phyloP scores from a whole-genome alignment of 306 rosid species.

The Begonia peltatifolia region DNA sequence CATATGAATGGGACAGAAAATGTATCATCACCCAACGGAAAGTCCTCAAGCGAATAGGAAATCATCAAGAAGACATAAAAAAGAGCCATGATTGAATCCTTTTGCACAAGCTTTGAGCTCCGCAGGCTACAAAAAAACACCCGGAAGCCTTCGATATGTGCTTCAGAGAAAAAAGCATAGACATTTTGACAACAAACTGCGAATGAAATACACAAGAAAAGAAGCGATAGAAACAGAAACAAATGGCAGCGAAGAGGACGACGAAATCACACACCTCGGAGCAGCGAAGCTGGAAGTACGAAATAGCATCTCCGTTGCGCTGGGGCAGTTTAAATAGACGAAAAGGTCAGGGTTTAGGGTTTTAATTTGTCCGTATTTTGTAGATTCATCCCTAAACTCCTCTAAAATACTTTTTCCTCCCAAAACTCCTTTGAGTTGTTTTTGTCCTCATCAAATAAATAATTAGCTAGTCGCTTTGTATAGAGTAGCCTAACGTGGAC shows the following conservation, averaged over 20 bases:
- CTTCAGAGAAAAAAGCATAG: conserved; percentile 5
- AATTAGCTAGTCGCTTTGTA: no score
- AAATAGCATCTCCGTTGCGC: background rate
- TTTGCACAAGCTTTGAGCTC: conserved; percentile 69
- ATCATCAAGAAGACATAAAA: conserved; percentile 17
- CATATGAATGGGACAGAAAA: background rate
- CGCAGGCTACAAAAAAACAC: conserved; percentile 17
- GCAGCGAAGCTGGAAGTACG: no score
- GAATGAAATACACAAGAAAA: background rate
- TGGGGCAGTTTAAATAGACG: background rate
- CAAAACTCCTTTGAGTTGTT: no score
- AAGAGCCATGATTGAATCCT: conserved; percentile 19
- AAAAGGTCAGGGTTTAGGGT: background rate
- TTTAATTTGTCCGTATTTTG: background rate
- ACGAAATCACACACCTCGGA: background rate
- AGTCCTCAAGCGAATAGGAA: conserved; percentile 15
- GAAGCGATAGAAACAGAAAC: background rate
- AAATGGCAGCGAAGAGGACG: background rate
- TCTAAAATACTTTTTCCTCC: no score
- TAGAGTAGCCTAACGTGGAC: no score
- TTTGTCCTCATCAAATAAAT: no score
- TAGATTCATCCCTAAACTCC: no score
- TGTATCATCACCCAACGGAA: conserved; percentile 17
- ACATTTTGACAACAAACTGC: background rate
- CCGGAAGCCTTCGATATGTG: conserved; percentile 81